Evolutionary conservation across 495 filamentous ascomycete genomes (phyloP).

Genomic region (Neurospora sp.): DNA sequence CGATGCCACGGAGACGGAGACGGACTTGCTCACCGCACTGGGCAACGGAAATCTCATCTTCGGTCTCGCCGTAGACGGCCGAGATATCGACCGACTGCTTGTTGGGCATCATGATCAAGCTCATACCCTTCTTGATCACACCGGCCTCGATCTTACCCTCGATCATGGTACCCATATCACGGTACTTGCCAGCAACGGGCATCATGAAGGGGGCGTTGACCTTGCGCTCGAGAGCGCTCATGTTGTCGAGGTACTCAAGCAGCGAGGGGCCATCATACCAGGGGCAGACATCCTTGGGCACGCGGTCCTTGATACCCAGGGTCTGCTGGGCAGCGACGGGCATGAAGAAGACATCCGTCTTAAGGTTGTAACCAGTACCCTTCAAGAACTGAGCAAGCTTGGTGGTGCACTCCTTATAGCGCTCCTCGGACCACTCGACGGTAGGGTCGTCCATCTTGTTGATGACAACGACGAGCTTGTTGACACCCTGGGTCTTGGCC

Average conservation of each 20-base stretch:
- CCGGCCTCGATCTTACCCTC: conserved; percentile 97
- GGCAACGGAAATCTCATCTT: conserved; percentile 73
- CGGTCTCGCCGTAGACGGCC: conserved; percentile 87
- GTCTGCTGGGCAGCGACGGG: conserved; percentile 86
- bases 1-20: conserved; percentile 79
- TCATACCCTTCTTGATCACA: conserved; percentile 72
- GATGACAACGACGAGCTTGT: conserved; percentile 84
- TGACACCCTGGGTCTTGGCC: conserved; percentile 95
- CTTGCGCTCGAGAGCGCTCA: conserved; percentile 89
- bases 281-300: conserved; percentile 61
- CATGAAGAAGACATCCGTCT: conserved; percentile 89
- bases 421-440: conserved; percentile 86
- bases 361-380: conserved; percentile 82
- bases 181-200: conserved; percentile 90
- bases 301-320: conserved; percentile 75
- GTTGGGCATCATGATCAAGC: conserved; percentile 89
- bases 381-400: conserved; percentile 85
- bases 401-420: conserved; percentile 83
- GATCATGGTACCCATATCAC: conserved; percentile 93
- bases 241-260: conserved; percentile 82
- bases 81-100: conserved; percentile 66
- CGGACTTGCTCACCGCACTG: conserved; percentile 94
- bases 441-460: conserved; percentile 99
- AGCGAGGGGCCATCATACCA: conserved; percentile 93
- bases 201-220: conserved; percentile 99